phyloP scores from a whole-genome alignment of 306 rosid species.

The Quercus rubra region DNA sequence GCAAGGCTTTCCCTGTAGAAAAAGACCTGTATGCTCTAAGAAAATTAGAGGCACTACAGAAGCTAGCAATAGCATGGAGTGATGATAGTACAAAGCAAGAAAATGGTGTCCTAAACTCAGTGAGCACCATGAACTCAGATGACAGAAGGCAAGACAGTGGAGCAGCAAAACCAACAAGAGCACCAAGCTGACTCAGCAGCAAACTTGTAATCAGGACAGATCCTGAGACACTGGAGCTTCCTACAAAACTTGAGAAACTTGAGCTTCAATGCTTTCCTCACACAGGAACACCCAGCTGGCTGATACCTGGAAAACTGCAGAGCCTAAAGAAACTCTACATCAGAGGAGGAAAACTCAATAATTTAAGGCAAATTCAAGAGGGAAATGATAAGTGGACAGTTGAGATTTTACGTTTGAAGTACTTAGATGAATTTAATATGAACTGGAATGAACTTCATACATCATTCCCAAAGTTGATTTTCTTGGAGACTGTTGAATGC shows the following conservation, averaged over 20 bases:
- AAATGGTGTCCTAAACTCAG: not conserved
- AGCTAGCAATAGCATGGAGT: too few species aligned
- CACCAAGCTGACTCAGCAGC: not conserved
- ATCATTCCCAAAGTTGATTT: too few species aligned
- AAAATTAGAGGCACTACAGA: too few species aligned
- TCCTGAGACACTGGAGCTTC: not conserved
- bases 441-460: too few species aligned
- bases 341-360: too few species aligned
- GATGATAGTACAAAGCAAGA: not conserved
- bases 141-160: not conserved
- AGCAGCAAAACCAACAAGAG: not conserved
- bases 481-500: too few species aligned
- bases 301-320: not conserved
- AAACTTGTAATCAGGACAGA: not conserved
- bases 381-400: too few species aligned
- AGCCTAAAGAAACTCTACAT: too few species aligned
- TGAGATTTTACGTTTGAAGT: too few species aligned
- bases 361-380: too few species aligned
- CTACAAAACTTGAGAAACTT: constrained; percentile 2
- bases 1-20: too few species aligned
- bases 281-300: not conserved
- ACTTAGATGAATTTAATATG: too few species aligned
- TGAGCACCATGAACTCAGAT: not conserved
- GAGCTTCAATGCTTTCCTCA: constrained; percentile 13
- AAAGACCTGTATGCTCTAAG: not conserved